Evolutionary conservation across 345 rosid genomes (phyloP), one percentile per base, ranked within the genome.

Genomic region (Rhizophora mangle): DNA sequence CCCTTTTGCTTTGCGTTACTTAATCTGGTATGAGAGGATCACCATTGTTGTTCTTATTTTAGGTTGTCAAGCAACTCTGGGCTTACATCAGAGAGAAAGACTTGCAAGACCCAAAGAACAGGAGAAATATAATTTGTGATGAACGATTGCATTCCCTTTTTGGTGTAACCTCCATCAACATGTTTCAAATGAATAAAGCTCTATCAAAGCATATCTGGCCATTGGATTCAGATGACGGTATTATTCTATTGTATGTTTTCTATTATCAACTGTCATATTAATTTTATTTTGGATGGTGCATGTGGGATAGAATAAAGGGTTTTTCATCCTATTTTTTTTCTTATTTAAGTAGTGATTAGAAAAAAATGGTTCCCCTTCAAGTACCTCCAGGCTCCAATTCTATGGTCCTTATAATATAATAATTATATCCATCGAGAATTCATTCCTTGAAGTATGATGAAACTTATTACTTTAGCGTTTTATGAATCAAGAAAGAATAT

Each of bases 11-110:
- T 67, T 52, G 61, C 26, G 29, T 67, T 29, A 16, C 21, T 52
- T 77, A 18, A 32, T 36, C 46, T 47, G 68, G 15, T 11, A 3
- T 15, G 13, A 34, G 37, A 34, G 37, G 10, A 39, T 39, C 16
- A 39, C 47, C 49, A 43, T 11, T 43, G 0, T 13, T 3, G 15
- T 43, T 1, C 16, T 11, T 54, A 46, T 62, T 60, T 54, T 57
- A 86, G 93, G 87, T 85, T 71, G 88, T 85, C 66, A 88, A 86
- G 69, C 76, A 74, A 78, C 69, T 88, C 49, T 88, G 93, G 93
- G 67, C 21, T 31, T 73, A 86, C 73, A 86, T 83, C 74, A 81
- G 75, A 73, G 90, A 70, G 79, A 80, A 88, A 52, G 71, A 81
- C 62, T 81, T 88, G 82, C 93, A 88, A 68, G 87, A 88, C 76